Percentiles rank a stretch among this genome's conserved stretches.
These are phyloP conservation scores for Schizochytrium sp. DNA, from an alignment of 108 stramenopile genomes.

Conservation along the genomic window DNA sequence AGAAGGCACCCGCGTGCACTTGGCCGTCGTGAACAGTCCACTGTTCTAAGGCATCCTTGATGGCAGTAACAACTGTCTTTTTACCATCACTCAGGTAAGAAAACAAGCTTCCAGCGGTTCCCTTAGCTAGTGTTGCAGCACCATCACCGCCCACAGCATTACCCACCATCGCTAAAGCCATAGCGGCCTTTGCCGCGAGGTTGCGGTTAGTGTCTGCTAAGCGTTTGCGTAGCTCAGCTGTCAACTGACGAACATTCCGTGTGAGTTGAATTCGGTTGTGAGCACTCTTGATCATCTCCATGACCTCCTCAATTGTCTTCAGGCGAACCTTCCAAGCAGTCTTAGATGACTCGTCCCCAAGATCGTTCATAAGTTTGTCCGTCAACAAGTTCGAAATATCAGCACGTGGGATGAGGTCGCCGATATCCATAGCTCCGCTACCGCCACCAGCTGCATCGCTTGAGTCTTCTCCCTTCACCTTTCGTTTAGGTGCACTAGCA, in stretches of 20 bases:
- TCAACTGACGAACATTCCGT: background rate
- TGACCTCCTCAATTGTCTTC: slow-evolving; percentile 35
- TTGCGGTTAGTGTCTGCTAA: slow-evolving; percentile 18
- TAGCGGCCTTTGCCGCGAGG: slow-evolving; percentile 36
- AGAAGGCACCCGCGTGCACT: slow-evolving; percentile 15
- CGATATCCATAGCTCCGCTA: background rate
- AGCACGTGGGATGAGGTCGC: slow-evolving; percentile 54
- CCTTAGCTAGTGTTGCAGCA: slow-evolving; percentile 1
- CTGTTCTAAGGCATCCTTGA: slow-evolving; percentile 46
- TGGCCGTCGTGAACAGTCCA: slow-evolving; percentile 56
- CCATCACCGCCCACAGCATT: slow-evolving; percentile 43
- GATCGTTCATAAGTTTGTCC: background rate
- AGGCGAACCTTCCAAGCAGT: slow-evolving; percentile 45
- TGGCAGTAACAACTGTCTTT: slow-evolving; percentile 34
- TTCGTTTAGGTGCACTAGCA: slow-evolving; percentile 37
- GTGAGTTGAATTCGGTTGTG: slow-evolving; percentile 48
- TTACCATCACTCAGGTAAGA: slow-evolving; percentile 10
- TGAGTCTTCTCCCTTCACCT: slow-evolving; percentile 8
- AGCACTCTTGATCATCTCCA: slow-evolving; percentile 40
- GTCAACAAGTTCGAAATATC: background rate
- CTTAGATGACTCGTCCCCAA: slow-evolving; percentile 54
- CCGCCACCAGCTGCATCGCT: background rate
- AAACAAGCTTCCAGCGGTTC: background rate
- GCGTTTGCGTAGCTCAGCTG: slow-evolving; percentile 46
- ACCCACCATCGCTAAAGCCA: slow-evolving; percentile 9